phyloP scores from a whole-genome alignment of 352 stramenopile genomes.

The Phytophthora cactorum region DNA sequence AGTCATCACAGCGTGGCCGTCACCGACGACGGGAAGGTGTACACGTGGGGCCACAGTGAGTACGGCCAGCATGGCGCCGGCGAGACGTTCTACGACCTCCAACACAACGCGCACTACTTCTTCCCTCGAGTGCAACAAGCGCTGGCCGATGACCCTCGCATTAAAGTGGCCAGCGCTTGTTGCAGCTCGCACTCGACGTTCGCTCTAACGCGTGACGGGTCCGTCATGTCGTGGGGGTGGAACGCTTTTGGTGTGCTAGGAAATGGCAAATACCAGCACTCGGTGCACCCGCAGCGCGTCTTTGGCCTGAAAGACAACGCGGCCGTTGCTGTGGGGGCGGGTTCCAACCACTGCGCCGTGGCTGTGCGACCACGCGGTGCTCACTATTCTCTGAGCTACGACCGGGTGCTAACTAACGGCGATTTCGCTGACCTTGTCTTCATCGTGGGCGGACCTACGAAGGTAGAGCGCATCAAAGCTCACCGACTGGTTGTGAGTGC shows the following conservation, averaged over 20 bases:
- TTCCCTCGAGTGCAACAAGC: conserved; percentile 65
- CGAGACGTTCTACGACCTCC: conserved; percentile 71
- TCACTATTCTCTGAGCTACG: conserved; percentile 72
- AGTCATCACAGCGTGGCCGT: conserved; percentile 83
- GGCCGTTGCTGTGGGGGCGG: conserved; percentile 57
- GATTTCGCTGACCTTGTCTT: conserved; percentile 72
- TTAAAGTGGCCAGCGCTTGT: conserved; percentile 39
- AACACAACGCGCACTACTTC: conserved; percentile 81
- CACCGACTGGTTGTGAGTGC: conserved; percentile 66
- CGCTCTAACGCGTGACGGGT: conserved; percentile 53
- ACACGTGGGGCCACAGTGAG: conserved; percentile 83
- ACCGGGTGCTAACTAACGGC: conserved; percentile 50
- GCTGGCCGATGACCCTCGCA: conserved; percentile 42
- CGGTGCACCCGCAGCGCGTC: conserved; percentile 68
- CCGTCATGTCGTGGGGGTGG: conserved; percentile 89
- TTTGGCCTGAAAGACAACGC: conserved; percentile 67
- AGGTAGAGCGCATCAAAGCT: conserved; percentile 36
- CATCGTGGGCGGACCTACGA: conserved; percentile 31
- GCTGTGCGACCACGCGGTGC: conserved; percentile 58
- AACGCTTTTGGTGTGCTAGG: conserved; percentile 82
- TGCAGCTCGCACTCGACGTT: conserved; percentile 86
- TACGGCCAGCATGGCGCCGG: conserved; percentile 82
- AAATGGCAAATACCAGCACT: conserved; percentile 78
- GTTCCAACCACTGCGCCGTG: conserved; percentile 74
- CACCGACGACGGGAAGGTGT: conserved; percentile 59